Conservation (phyloP, 2,329 filamentous ascomycete species). For the Calonectria leucothoes region DNA sequence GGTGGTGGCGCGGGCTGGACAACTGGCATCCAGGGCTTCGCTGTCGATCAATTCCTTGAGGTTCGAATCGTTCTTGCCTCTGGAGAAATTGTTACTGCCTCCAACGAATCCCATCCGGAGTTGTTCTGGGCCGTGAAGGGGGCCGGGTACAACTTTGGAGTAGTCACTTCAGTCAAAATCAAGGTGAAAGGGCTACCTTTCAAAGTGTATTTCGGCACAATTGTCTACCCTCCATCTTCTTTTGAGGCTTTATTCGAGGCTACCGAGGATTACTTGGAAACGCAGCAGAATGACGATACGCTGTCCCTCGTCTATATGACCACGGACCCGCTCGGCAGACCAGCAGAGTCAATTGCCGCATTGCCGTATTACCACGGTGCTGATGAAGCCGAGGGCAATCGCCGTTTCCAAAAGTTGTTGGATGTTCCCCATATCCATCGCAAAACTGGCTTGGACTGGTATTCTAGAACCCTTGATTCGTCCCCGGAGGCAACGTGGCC, state of each 20-base stretch:
- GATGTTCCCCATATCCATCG: not conserved
- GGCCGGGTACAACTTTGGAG: not conserved
- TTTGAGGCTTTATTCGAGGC: not conserved
- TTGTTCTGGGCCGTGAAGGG: not conserved
- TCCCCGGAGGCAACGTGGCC: not conserved
- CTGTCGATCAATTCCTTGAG: not conserved
- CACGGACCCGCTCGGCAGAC: not conserved
- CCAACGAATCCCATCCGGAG: not conserved
- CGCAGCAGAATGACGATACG: not conserved
- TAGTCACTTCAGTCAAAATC: not conserved
- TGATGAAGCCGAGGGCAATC: not conserved
- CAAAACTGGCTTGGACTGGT: not conserved
- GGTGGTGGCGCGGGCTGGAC: not conserved
- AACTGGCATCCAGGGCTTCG: not conserved
- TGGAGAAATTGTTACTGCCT: not conserved
- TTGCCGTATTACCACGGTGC: not conserved
- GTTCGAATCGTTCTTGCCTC: not conserved
- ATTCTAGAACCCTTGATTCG: not conserved
- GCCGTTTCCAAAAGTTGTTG: not conserved
- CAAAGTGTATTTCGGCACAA: not conserved
- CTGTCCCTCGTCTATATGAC: not conserved
- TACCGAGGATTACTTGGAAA: not conserved
- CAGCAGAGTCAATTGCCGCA: not conserved
- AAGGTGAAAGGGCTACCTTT: not conserved
- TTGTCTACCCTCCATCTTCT: not conserved